Evolutionary conservation across 2,329 filamentous ascomycete genomes (phyloP).

Genomic region (Exserohilum rostratum): DNA sequence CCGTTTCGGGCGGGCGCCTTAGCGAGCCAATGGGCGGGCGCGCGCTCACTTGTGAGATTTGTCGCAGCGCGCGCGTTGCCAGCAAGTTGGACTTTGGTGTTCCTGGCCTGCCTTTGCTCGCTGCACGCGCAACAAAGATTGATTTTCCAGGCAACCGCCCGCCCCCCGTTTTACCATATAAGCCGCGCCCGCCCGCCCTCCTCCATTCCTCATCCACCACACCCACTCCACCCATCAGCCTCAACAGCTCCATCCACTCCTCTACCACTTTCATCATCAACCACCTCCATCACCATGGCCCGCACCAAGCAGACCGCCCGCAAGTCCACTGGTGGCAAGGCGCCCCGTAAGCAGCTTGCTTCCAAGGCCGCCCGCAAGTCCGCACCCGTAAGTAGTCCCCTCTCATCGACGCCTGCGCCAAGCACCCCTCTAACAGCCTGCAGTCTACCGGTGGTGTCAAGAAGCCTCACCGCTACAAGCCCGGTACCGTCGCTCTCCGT

Average conservation of each 20-base stretch:
- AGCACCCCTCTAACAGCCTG: neutral
- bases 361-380: constrained; percentile 99
- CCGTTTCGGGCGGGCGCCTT: constrained; percentile 25
- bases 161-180: constrained; percentile 45
- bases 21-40: constrained; percentile 33
- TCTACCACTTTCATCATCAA: constrained; percentile 31
- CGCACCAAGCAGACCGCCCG: constrained; percentile 63
- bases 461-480: constrained; percentile 63
- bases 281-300: constrained; percentile 52
- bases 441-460: constrained; percentile 82
- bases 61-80: constrained; percentile 26
- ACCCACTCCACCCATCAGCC: constrained; percentile 36
- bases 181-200: constrained; percentile 44
- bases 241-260: constrained; percentile 25
- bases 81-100: constrained; percentile 30
- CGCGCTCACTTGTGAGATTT: constrained; percentile 25
- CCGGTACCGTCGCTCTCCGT: constrained; percentile 77
- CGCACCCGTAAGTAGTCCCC: constrained; percentile 62
- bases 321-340: constrained; percentile 71
- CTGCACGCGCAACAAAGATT: constrained; percentile 32
- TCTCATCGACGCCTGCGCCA: neutral
- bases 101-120: constrained; percentile 34
- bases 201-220: constrained; percentile 46
- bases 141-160: constrained; percentile 46
- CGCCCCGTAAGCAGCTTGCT: constrained; percentile 89